Evolutionary conservation across 257 asterid genomes (phyloP), one percentile per base, ranked within the genome.

Genomic region (Nicotiana knightiana): DNA sequence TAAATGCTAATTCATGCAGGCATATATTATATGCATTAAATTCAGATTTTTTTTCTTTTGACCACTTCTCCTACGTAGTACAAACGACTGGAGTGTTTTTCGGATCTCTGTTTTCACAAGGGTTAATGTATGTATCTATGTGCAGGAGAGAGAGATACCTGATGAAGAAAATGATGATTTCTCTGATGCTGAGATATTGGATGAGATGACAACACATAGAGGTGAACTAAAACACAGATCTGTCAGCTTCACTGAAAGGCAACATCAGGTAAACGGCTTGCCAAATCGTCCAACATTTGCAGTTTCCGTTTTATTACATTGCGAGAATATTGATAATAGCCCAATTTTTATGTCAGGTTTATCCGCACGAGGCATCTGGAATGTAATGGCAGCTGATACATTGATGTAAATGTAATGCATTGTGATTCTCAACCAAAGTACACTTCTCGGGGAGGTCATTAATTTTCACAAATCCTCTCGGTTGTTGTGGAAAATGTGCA

Each of bases 211-310:
- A 1, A 95, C 98, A 4, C 89, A 85, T 64, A 90, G 97, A 89
- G 98, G 98, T 35, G 98, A 95, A 81, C 67, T 95, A 82, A 95
- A 93, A 91, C 97, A 80, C 83, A 87, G 94, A 73, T 87, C 98
- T 1, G 66, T 82, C 35, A 95, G 97, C 94, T 89, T 90, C 89
- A 93, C 86, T 37, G 93, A 91, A 24, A 89, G 90, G 84, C 94
- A 90, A 67, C 85, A 67, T 88, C 97, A 90, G 92, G 93, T 87
- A 63, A n/a, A 84, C 6, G 77, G 2, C 62, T 11, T 53, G 21
- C 76, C 30, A n/a, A 17, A 80, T 80, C 37, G 2, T 62, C 61
- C 54, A 28, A 62, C 32, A 8, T 65, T 26, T 15, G 46, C 43
- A 80, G 77, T 7, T 80, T 80, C 48, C 66, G 9, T 43, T 43